A percentile compares a stretch with the other conserved stretches of the same genome.
Evolutionary conservation across 805 yeast species (phyloP).

Genomic region (Saccharomycopsis capsularis): DNA sequence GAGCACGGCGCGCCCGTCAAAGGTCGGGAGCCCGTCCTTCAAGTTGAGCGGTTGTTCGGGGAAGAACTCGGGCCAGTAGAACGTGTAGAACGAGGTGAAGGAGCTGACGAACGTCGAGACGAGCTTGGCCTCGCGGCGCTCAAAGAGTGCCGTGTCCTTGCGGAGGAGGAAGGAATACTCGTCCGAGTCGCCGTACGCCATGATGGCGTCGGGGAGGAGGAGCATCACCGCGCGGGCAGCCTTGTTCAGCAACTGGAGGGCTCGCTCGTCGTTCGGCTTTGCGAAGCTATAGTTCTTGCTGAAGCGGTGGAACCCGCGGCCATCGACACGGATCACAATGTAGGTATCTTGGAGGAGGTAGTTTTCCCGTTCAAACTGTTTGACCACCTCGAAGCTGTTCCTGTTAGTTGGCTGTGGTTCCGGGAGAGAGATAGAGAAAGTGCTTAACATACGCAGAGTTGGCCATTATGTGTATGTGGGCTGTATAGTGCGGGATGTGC

Average conservation of each 20-base stretch:
- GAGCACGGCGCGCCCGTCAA: constrained; percentile 84
- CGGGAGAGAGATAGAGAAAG: neutral
- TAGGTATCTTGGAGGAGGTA: constrained; percentile 70
- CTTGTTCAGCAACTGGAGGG: constrained; percentile 71
- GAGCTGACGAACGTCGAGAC: constrained; percentile 76
- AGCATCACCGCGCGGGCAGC: constrained; percentile 64
- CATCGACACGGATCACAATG: constrained; percentile 83
- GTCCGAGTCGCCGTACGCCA: constrained; percentile 94
- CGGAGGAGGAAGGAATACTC: constrained; percentile 81
- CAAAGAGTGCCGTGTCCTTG: constrained; percentile 60
- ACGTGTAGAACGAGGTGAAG: constrained; percentile 69
- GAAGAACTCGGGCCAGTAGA: constrained; percentile 58
- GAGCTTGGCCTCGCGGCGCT: constrained; percentile 73
- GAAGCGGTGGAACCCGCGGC: constrained; percentile 88
- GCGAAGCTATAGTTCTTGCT: constrained; percentile 64
- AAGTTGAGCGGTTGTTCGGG: constrained; percentile 31
- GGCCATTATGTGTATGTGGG: constrained; percentile 12
- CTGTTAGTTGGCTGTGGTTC: neutral
- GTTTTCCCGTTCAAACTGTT: constrained; percentile 68
- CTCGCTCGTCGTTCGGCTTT: constrained; percentile 83
- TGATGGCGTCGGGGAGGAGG: constrained; percentile 59
- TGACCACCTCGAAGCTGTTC: constrained; percentile 76
- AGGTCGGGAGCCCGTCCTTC: constrained; percentile 60
- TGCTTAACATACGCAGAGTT: constrained; percentile 11
- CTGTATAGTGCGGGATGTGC: too few species aligned